phyloP scores from a whole-genome alignment of 2,329 filamentous ascomycete species.

The Xylaria sp. region DNA sequence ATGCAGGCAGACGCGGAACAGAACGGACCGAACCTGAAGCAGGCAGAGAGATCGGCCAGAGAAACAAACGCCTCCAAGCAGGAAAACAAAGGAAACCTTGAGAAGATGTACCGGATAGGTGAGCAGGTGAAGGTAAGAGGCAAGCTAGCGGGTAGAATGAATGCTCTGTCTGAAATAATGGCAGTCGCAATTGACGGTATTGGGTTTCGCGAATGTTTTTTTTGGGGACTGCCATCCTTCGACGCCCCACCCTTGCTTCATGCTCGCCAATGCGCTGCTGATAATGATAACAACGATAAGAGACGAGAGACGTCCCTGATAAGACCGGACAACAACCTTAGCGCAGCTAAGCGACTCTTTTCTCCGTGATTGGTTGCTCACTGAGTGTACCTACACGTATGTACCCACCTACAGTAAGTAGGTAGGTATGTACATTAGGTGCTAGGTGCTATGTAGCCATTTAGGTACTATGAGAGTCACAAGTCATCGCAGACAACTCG shows the following conservation, averaged over 20 bases:
- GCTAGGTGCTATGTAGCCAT: neutral
- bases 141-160: too few species aligned
- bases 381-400: neutral
- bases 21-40: too few species aligned
- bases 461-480: neutral
- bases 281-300: neutral
- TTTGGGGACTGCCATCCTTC: neutral
- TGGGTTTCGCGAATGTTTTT: neutral
- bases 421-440: too few species aligned
- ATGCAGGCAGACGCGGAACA: too few species aligned
- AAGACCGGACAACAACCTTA: neutral
- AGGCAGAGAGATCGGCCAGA: too few species aligned
- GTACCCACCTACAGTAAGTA: neutral
- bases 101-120: too few species aligned
- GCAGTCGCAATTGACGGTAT: too few species aligned
- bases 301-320: neutral
- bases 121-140: too few species aligned
- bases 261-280: neutral
- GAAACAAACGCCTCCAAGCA: too few species aligned
- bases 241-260: slow-evolving; percentile 9
- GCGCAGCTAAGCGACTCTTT: neutral
- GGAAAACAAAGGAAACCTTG: too few species aligned
- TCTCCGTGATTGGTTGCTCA: neutral
- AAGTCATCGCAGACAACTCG: neutral
- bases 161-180: too few species aligned